Evolutionary conservation across 164 flowering plant species (phyloP).

Genomic region (Vitis labrusca): DNA sequence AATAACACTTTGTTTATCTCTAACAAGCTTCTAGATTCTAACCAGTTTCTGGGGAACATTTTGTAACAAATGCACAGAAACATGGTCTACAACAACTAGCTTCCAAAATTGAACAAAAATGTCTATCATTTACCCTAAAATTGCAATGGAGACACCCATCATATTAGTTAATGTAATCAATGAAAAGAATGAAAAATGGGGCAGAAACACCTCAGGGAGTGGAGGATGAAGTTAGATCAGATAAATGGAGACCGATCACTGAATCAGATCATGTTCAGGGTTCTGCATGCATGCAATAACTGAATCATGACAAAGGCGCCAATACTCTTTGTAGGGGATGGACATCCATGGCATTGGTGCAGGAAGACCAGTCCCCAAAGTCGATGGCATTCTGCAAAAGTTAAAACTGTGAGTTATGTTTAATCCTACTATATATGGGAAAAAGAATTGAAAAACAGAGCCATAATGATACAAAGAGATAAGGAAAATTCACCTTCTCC

Average conservation of each 20-base stretch:
- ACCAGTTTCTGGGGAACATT: too few relatives aligned
- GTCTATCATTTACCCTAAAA: too few relatives aligned
- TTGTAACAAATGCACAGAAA: too few relatives aligned
- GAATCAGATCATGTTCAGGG: background rate
- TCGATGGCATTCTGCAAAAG: slow-evolving; percentile 44
- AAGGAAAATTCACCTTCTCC: slow-evolving; percentile 53
- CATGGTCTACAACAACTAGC: too few relatives aligned
- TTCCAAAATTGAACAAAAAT: too few relatives aligned
- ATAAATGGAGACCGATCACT: background rate
- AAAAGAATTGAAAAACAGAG: background rate
- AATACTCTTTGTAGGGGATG: slow-evolving; percentile 54
- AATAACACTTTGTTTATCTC: too few relatives aligned
- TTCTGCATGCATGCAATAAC: slow-evolving; percentile 37
- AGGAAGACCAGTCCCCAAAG: slow-evolving; percentile 41
- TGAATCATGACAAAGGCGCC: slow-evolving; percentile 62
- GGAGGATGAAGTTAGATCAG: background rate
- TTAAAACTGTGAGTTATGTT: background rate
- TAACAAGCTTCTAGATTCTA: too few relatives aligned
- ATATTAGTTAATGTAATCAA: too few relatives aligned
- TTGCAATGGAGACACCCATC: too few relatives aligned
- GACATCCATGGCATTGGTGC: slow-evolving; percentile 70
- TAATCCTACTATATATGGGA: background rate
- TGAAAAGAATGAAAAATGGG: too few relatives aligned
- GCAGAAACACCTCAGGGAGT: background rate
- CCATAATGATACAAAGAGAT: background rate